Evolutionary conservation across 768 basidiomycete genomes (phyloP), one percentile per base, ranked within the genome.

Genomic region (Sporobolomyces pararoseus): DNA sequence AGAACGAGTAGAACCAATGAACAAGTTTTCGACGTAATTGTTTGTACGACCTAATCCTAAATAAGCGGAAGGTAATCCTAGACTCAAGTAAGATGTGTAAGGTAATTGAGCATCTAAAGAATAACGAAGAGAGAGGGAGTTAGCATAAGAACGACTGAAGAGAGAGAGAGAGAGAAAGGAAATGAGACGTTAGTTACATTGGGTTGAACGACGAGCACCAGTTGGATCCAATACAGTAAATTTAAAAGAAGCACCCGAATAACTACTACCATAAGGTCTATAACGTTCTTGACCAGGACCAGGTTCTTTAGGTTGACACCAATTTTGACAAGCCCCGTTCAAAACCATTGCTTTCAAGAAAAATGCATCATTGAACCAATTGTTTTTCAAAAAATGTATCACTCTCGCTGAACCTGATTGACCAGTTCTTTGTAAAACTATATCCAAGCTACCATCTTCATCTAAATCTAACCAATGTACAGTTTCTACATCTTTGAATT

Each of bases 11-110:
- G 91, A 88, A 21, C 96, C 96, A 25, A 98, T 90, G 78, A 96
- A 96, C 3, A 99, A 84, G 79, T 97, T 97, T 83, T 99, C 96
- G 76, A 99, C 93, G 80, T 99, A 99, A 79, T 99, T 99, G 80
- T 99, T 99, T 21, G 94, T 98, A 49, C 96, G 86, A 0, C 95
- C 96, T 12, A 99, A 86, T 1, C 96, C 95, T 77, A 98, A 90
- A 84, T 93, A 96, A 2, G 92, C 86, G 77, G 97, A 98, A 1
- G 96, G 96, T 1, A 91, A 88, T 63, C 88, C 85, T 14, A 98
- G 84, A 19, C 94, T 84, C 63, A 95, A 89, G 79, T 98, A 98
- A 0, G 90, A 86, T 4, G 93, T 90, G 77, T 95, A 92, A 5
- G 96, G 88, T 7, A 97, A 85, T 80, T 99, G 95, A 12, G 88